phyloP scores from a whole-genome alignment of 148 eudicot genomes.

The Amaranthus hypochondriacus region DNA sequence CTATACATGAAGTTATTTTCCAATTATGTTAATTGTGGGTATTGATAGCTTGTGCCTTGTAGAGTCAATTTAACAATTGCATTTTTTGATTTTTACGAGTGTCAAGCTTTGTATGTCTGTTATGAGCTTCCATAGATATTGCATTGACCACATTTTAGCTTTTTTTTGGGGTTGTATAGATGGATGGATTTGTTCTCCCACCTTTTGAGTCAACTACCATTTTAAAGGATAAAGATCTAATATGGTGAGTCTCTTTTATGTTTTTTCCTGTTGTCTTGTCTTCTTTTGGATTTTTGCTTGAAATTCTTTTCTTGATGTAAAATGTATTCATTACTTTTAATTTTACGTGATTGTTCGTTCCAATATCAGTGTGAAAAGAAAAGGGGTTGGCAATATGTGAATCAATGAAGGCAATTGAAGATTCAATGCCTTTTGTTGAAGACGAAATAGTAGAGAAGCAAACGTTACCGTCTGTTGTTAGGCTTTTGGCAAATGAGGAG shows the following conservation, averaged over 20 bases:
- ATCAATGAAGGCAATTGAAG: constrained; percentile 25
- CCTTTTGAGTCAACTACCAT: constrained; percentile 64
- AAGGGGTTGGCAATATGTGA: constrained; percentile 27
- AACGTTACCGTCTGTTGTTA: constrained; percentile 31
- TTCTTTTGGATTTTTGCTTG: constrained; percentile 8
- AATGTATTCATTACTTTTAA: neutral
- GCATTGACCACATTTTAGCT: constrained; percentile 11
- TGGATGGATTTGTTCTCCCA: constrained; percentile 87
- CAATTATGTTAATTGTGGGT: too few relatives aligned
- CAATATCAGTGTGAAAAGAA: constrained; percentile 57
- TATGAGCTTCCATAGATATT: neutral
- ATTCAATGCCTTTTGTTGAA: constrained; percentile 25
- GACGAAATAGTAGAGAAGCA: constrained; percentile 38
- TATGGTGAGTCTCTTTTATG: constrained; percentile 46
- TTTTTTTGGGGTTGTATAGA: constrained; percentile 37
- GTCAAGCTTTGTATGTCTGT: neutral
- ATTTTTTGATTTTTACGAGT: neutral
- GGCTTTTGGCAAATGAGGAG: constrained; percentile 59
- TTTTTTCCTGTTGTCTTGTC: neutral
- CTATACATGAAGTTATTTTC: neutral
- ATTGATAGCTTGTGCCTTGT: neutral
- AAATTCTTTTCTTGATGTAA: neutral
- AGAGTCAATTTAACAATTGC: neutral
- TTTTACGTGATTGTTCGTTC: neutral
- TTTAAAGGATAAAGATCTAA: constrained; percentile 71